Evolutionary conservation across 257 asterid species (phyloP), one percentile per base, ranked within the genome.

Genomic region (Solanum arcanum): DNA sequence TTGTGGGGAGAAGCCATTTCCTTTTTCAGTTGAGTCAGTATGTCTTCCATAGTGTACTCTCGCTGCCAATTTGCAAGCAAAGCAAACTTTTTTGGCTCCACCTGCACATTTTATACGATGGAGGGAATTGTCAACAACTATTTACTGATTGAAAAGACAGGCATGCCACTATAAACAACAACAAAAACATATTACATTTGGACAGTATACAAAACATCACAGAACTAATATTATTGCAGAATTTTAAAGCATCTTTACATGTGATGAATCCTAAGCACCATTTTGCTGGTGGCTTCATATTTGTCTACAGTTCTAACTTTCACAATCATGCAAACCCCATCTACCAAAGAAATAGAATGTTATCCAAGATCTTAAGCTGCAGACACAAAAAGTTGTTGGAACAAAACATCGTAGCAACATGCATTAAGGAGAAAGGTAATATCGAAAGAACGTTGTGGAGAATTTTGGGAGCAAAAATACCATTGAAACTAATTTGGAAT

Each of bases 61-160:
- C 98, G 89, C 90, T 95, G 97, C 98, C 98, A 95, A 84, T 94
- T 95, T 3, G 92, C 69, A 86, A 95, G 92, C 80, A 94, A 90
- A 14, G 62, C 91, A 89, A 95, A 95, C 89, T 95, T 95, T 87
- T 91, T 95, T 1, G 96, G 91, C 62, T 95, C 98, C 89, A 95
- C 98, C 98, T 95, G 86, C 12, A 89, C 62, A 80, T 73, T 27
- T 84, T 3, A 78, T 78, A 69, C 37, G 33, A 42, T 21, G 56
- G 18, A 49, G 35, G 23, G 21, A 56, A 87, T 39, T 31, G 77
- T 21, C 87, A 68, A 75, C 86, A 35, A 87, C 46, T 25, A 42
- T 52, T 44, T 7, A 86, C 35, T 27, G 3, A 68, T 35, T 47
- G 64, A 64, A 52, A 25, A 52, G 39, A 76, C 12, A 41, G 3